phyloP scores from a whole-genome alignment of 257 asterid species.

The Fraxinus pennsylvanica region DNA sequence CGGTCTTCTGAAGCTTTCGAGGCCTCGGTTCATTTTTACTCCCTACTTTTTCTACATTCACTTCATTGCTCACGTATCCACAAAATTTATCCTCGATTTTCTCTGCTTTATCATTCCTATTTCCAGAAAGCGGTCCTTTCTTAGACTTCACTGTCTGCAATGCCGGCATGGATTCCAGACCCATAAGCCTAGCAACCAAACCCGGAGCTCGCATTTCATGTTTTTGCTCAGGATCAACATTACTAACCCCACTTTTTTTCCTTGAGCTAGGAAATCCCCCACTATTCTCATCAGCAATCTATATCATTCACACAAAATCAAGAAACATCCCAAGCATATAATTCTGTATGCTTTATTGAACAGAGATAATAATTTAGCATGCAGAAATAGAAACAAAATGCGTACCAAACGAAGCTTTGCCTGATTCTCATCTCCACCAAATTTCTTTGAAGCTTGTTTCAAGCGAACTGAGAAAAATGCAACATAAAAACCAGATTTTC shows the following conservation, averaged over 20 bases:
- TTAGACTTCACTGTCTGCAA: slow-evolving; percentile 44
- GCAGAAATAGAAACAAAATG: neutral
- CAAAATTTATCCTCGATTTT: slow-evolving; percentile 25
- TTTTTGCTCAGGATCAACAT: slow-evolving; percentile 39
- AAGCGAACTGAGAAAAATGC: slow-evolving; percentile 55
- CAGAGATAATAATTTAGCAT: neutral
- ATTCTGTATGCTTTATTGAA: slow-evolving; percentile 28
- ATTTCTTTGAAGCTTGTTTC: slow-evolving; percentile 69
- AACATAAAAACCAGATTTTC: slow-evolving; percentile 23
- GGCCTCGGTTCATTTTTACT: slow-evolving; percentile 67
- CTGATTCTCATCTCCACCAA: slow-evolving; percentile 82
- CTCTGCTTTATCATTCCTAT: slow-evolving; percentile 29
- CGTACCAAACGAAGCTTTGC: slow-evolving; percentile 86
- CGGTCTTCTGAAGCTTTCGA: slow-evolving; percentile 83
- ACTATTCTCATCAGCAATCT: slow-evolving; percentile 94
- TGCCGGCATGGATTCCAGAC: slow-evolving; percentile 82
- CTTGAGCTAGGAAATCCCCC: slow-evolving; percentile 78
- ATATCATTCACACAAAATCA: slow-evolving; percentile 30
- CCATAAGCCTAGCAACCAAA: slow-evolving; percentile 96
- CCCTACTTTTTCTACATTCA: slow-evolving; percentile 46
- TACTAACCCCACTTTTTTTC: slow-evolving; percentile 33
- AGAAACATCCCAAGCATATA: neutral
- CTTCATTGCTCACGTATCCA: slow-evolving; percentile 33
- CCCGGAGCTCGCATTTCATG: slow-evolving; percentile 66
- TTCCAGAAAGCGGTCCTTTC: slow-evolving; percentile 36